Evolutionary conservation across 495 filamentous ascomycete species (phyloP).

Genomic region (Geoglossum glabrum): DNA sequence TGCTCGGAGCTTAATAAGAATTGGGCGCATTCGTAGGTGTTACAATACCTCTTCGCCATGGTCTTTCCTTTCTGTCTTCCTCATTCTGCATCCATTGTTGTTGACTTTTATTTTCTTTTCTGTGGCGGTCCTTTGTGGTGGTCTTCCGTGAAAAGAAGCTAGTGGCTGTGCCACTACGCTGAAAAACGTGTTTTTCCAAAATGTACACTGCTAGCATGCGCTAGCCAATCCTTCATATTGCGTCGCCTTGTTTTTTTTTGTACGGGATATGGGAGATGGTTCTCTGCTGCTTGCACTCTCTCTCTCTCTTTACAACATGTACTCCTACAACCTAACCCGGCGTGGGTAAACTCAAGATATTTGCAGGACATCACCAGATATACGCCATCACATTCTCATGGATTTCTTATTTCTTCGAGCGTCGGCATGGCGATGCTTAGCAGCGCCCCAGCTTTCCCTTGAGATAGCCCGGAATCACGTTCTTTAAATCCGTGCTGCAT

Average conservation of each 20-base stretch:
- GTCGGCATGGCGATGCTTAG: background rate
- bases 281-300: background rate
- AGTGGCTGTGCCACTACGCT: background rate
- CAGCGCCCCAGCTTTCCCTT: background rate
- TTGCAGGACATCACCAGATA: background rate
- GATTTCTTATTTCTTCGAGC: background rate
- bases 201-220: background rate
- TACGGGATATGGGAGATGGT: background rate
- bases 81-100: background rate
- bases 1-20: constrained; percentile 1
- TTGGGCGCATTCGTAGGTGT: constrained; percentile 1
- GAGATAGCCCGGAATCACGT: background rate
- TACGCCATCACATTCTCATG: background rate
- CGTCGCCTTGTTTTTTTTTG: background rate
- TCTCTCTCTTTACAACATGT: background rate
- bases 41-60: background rate
- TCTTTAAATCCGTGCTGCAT: background rate
- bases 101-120: background rate
- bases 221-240: background rate
- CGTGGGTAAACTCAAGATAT: background rate
- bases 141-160: background rate
- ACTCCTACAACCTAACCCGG: background rate
- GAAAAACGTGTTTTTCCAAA: background rate
- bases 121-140: too few species aligned
- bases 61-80: background rate